Conservation (phyloP, 2,329 filamentous ascomycete genomes). For the Scedosporium apiospermum region DNA sequence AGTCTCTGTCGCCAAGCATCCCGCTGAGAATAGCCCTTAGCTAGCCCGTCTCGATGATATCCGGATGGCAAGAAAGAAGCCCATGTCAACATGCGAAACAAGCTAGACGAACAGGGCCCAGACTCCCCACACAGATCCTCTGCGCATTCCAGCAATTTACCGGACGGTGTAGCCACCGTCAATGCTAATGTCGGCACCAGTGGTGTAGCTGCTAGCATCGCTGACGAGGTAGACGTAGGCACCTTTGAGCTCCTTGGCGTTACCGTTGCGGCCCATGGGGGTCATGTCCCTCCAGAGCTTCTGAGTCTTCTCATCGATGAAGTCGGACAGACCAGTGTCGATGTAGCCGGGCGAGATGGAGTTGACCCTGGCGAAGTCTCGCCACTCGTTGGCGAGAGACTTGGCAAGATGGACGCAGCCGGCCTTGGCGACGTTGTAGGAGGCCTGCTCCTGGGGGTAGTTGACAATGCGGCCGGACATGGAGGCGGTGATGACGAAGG, state of each 20-base stretch:
- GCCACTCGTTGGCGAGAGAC: constrained; percentile 63
- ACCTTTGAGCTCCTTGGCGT: constrained; percentile 70
- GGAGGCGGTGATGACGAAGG: constrained; percentile 68
- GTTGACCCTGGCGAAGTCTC: constrained; percentile 64
- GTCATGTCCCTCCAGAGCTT: constrained; percentile 5
- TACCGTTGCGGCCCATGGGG: constrained; percentile 53
- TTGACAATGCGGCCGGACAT: constrained; percentile 75
- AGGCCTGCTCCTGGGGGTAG: constrained; percentile 63
- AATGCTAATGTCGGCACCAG: constrained; percentile 62
- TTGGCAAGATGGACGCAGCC: constrained; percentile 49
- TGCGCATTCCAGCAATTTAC: constrained; percentile 16
- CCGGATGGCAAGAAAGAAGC: too few relatives aligned
- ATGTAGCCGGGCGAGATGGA: constrained; percentile 69
- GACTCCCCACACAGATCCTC: too few relatives aligned
- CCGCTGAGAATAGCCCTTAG: too few relatives aligned
- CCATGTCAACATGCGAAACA: too few relatives aligned
- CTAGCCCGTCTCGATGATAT: too few relatives aligned
- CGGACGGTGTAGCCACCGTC: constrained; percentile 63
- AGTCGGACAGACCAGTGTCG: constrained; percentile 50
- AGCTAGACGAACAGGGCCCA: too few relatives aligned
- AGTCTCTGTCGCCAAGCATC: too few relatives aligned
- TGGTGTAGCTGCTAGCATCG: constrained; percentile 76
- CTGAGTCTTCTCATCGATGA: constrained; percentile 3
- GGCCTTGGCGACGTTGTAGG: constrained; percentile 66
- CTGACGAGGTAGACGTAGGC: constrained; percentile 74